Evolutionary conservation across 2,329 filamentous ascomycete species (phyloP).

Genomic region (Botrytis fabae): DNA sequence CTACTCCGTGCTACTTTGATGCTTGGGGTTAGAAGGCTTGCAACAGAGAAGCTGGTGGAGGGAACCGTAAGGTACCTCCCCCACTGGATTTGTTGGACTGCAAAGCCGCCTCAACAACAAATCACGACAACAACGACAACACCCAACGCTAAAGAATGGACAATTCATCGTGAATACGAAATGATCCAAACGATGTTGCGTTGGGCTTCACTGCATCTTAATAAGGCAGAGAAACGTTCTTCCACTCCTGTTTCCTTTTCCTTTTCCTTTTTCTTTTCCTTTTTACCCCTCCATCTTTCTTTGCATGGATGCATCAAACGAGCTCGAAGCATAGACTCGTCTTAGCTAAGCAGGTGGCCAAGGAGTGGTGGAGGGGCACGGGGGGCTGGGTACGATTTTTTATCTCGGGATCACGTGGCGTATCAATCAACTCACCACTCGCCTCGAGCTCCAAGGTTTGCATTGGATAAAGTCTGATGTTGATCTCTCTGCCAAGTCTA

Average conservation of each 20-base stretch:
- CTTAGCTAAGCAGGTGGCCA: not conserved
- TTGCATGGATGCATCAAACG: not conserved
- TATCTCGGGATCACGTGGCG: not conserved
- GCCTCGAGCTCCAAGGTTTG: not conserved
- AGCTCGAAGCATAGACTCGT: not conserved
- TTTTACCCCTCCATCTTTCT: not conserved
- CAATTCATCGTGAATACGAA: slow-evolving; percentile 9
- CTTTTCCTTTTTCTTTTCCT: not conserved
- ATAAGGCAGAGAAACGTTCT: not conserved
- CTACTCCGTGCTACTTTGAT: not conserved
- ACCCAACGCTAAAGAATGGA: slow-evolving; percentile 2
- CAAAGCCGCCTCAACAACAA: slow-evolving; percentile 12
- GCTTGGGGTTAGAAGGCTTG: not conserved
- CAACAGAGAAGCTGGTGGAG: too few species aligned
- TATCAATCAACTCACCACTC: not conserved
- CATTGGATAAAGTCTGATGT: not conserved
- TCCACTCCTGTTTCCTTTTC: not conserved
- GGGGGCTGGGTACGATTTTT: not conserved
- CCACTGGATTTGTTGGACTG: slow-evolving; percentile 10
- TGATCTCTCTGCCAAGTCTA: not conserved
- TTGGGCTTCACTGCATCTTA: slow-evolving; percentile 13
- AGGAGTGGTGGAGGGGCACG: too few species aligned
- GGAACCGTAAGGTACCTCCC: not conserved
- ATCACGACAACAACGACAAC: slow-evolving; percentile 4
- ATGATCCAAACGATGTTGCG: not conserved